These are phyloP conservation scores for Blastocystis sp. DNA, from an alignment of 352 stramenopile genomes.

Conservation along the genomic window DNA sequence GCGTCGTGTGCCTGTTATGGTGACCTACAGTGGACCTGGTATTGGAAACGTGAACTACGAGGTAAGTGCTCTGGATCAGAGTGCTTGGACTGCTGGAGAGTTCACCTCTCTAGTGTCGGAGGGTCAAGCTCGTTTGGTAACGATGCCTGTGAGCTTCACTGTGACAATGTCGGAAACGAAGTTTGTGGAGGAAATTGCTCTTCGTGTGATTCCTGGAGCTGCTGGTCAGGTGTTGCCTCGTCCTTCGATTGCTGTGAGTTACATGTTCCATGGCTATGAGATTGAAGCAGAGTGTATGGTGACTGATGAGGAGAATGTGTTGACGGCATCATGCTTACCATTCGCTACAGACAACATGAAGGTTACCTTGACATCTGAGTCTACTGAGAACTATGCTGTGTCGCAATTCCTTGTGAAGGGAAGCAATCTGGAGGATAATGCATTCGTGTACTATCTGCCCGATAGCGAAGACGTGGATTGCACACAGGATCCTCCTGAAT, in stretches of 20 bases:
- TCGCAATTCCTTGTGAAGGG: background rate
- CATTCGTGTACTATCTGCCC: slow-evolving; percentile 53
- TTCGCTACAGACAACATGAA: background rate
- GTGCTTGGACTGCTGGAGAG: slow-evolving; percentile 2
- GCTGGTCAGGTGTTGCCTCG: slow-evolving; percentile 23
- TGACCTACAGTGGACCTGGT: slow-evolving; percentile 16
- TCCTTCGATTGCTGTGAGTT: background rate
- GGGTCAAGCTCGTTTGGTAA: background rate
- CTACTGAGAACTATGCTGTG: background rate
- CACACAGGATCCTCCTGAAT: slow-evolving; percentile 5
- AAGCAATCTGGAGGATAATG: slow-evolving; percentile 10
- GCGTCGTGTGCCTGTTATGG: slow-evolving; percentile 5
- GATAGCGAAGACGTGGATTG: slow-evolving; percentile 11
- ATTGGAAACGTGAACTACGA: background rate
- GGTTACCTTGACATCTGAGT: background rate
- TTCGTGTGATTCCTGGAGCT: background rate
- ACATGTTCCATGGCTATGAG: background rate
- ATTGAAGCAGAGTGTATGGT: background rate
- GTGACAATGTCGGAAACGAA: background rate
- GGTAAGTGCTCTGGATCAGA: slow-evolving; percentile 8
- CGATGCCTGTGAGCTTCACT: slow-evolving; percentile 16
- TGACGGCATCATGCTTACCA: background rate
- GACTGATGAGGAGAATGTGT: background rate
- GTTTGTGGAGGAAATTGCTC: background rate
- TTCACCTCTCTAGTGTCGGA: background rate